These are phyloP conservation scores for Macroventuria anomochaeta DNA, from an alignment of 2,329 filamentous ascomycete species.

Conservation along the genomic window DNA sequence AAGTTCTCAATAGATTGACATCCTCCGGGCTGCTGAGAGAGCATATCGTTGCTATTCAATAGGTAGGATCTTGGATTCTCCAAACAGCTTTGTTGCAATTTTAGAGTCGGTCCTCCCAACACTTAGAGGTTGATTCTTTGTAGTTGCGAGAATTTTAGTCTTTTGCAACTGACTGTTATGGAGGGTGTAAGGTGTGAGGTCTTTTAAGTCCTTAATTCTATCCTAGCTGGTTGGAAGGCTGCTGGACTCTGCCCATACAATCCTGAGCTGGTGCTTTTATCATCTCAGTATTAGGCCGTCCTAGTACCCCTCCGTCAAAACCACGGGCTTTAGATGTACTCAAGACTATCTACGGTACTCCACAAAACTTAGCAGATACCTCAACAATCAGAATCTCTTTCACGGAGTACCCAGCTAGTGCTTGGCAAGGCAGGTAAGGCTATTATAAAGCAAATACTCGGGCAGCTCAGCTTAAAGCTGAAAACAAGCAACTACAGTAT, in stretches of 20 bases:
- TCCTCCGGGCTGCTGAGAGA: too few species aligned
- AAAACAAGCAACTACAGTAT: slow-evolving; percentile 15
- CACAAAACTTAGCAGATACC: slow-evolving; percentile 4
- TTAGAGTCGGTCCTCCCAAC: too few species aligned
- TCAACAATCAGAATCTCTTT: background rate
- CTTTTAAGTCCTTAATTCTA: too few species aligned
- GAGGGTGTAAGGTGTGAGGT: too few species aligned
- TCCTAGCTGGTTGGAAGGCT: slow-evolving; percentile 19
- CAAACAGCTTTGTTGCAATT: too few species aligned
- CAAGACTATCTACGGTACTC: background rate
- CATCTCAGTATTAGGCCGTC: too few species aligned
- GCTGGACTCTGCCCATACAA: slow-evolving; percentile 21
- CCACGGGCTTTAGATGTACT: background rate
- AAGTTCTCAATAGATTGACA: too few species aligned
- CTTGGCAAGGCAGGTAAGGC: slow-evolving; percentile 20
- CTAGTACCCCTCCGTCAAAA: background rate
- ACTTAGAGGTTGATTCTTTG: too few species aligned
- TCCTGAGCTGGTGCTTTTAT: slow-evolving; percentile 9
- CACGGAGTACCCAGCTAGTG: background rate
- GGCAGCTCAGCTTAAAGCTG: slow-evolving; percentile 9
- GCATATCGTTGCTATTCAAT: too few species aligned
- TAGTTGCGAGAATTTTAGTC: too few species aligned
- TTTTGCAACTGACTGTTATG: too few species aligned
- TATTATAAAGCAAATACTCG: slow-evolving; percentile 14
- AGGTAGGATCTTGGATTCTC: too few species aligned